Evolutionary conservation across 1,284 basidiomycete genomes (phyloP).

Genomic region (Prillingera fragicola): DNA sequence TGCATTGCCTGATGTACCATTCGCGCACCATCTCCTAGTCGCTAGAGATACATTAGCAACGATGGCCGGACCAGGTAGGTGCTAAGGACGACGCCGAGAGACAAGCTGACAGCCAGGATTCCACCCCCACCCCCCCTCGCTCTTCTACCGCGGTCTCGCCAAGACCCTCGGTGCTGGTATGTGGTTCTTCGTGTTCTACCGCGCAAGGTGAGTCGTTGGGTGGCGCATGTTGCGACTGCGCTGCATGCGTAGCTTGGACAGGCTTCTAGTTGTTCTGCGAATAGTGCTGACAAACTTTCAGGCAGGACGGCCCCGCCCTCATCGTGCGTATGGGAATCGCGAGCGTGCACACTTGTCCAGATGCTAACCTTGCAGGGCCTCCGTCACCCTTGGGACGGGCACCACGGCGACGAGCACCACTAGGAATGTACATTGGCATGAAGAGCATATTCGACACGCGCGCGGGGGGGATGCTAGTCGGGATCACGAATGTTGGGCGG

Average conservation of each 20-base stretch:
- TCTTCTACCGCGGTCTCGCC: slow-evolving; percentile 68
- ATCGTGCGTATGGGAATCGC: slow-evolving; percentile 44
- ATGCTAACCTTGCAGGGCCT: slow-evolving; percentile 41
- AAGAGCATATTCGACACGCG: no score
- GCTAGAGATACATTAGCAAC: slow-evolving; percentile 11
- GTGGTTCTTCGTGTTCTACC: slow-evolving; percentile 98
- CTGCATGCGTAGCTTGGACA: background rate
- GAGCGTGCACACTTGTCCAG: background rate
- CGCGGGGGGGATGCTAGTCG: no score
- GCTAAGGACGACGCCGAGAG: background rate
- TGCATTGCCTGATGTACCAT: no score
- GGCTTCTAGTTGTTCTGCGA: background rate
- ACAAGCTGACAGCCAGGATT: slow-evolving; percentile 56
- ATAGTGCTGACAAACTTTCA: slow-evolving; percentile 13
- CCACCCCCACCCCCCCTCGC: slow-evolving; percentile 73
- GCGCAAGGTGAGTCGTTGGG: slow-evolving; percentile 63
- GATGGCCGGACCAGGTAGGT: slow-evolving; percentile 36
- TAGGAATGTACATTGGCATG: no score
- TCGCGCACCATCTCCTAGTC: no score
- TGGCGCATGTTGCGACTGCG: background rate
- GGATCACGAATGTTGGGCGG: no score
- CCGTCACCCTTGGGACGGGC: slow-evolving; percentile 54
- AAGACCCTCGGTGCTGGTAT: slow-evolving; percentile 83
- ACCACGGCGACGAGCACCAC: slow-evolving; percentile 41
- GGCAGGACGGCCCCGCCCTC: slow-evolving; percentile 53